Percentiles rank a stretch among this genome's conserved stretches.
Evolutionary conservation across 2,329 filamentous ascomycete genomes (phyloP).

Genomic region (Rutstroemia sydowiana): DNA sequence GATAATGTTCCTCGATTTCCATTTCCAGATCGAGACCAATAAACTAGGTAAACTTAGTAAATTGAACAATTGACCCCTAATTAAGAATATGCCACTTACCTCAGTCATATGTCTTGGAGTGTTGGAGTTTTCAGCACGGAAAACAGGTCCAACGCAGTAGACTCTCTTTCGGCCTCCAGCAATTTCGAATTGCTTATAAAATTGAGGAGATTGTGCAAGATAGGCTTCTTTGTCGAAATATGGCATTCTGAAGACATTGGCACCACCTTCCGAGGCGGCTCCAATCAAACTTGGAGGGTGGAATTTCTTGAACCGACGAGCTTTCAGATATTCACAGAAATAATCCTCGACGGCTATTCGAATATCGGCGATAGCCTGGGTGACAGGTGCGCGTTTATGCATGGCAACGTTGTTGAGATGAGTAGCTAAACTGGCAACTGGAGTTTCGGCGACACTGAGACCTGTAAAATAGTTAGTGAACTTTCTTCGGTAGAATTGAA

Average conservation of each 20-base stretch:
- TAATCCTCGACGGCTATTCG: constrained; percentile 41
- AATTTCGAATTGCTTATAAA: constrained; percentile 85
- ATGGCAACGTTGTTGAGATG: constrained; percentile 87
- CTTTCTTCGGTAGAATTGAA: neutral
- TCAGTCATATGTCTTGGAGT: constrained; percentile 81
- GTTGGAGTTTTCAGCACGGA: constrained; percentile 80
- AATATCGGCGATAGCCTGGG: constrained; percentile 68
- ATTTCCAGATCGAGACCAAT: constrained; percentile 85
- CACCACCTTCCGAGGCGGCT: constrained; percentile 85
- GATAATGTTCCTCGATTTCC: constrained; percentile 74
- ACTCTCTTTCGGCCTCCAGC: constrained; percentile 71
- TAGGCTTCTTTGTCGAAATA: constrained; percentile 84
- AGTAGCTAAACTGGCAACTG: constrained; percentile 49
- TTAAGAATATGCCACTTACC: constrained; percentile 30
- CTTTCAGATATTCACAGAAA: constrained; percentile 72
- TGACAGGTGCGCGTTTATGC: constrained; percentile 85
- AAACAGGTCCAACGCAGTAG: constrained; percentile 72
- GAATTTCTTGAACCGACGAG: constrained; percentile 71
- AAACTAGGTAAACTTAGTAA: constrained; percentile 42
- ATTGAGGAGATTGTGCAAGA: constrained; percentile 73
- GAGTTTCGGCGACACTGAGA: constrained; percentile 42
- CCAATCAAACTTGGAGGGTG: constrained; percentile 86
- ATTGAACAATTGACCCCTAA: neutral
- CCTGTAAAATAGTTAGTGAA: constrained; percentile 24
- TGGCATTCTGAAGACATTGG: constrained; percentile 81